Base-by-base conservation (phyloP, 1,284 basidiomycete species). In the Sanghuangporus weigelae region DNA sequence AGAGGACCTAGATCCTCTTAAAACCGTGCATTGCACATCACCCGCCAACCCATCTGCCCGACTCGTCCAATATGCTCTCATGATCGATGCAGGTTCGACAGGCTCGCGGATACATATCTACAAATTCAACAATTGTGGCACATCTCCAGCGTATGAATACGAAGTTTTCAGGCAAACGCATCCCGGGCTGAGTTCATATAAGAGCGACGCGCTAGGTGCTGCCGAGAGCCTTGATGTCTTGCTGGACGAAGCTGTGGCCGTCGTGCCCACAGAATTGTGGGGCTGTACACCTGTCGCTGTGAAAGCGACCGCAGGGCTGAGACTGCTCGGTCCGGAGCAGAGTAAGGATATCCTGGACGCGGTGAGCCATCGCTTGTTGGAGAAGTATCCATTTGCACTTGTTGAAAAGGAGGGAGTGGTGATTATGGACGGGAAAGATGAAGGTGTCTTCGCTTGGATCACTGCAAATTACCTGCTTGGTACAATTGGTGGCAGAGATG, bases 371-470 rank as follows among this genome's bases (percentile, higher is more conserved):
- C 80, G 89, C 69, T 72, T 98, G 66, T 78, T 81, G 70, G 73
- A 74, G 11, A 78, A 79, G 65, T 98, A 90, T 72, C 89, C 90
- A 12, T 98, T 98, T 78, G 77, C 78, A 44, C 71, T 97, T 19
- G 79, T 83, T 7, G 76, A 83, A 39, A 79, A 82, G 66, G 84
- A 84, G 51, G 83, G 82, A 2, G 91, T 96, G 26, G 85, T 84
- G 60, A 89, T 97, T 68, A 98, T 98, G 96, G 95, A 98, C 70
- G 96, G 96, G 19, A 90, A 88, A 70, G 95, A 98, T 72, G 96
- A 99, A 76, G 95, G 93, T 53, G 95, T 98, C 31, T 98, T 93
- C 74, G 95, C 96, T 19, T 99, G 96, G 96, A 95, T 98, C 71
- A 98, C 96, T 11, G 93, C 93, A 67, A 99, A 99, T 77, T 98